A percentile compares a stretch with the other conserved stretches of the same genome.
phyloP scores from a whole-genome alignment of 169 alveolate genomes.

The Prorocentrum cordatum region DNA sequence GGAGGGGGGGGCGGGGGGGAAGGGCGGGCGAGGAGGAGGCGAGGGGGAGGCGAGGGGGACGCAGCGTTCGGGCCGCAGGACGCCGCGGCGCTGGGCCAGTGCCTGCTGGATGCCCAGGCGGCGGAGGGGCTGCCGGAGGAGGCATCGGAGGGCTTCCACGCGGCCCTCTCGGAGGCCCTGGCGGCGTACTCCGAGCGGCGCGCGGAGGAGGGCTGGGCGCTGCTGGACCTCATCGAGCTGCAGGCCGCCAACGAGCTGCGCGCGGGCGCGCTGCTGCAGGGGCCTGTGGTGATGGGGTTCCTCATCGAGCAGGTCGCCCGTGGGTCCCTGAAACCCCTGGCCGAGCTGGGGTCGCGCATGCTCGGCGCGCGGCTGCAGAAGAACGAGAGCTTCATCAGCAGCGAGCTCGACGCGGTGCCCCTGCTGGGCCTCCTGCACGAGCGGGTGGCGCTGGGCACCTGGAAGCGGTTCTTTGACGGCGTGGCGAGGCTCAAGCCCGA shows the following conservation, averaged over 20 bases:
- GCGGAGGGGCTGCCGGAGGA: no score
- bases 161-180: no score
- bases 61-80: no score
- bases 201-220: conserved; percentile 47
- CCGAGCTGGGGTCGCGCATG: conserved; percentile 16
- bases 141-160: no score
- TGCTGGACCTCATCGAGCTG: conserved; percentile 54
- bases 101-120: conserved; percentile 2
- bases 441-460: no score
- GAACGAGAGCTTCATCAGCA: no score
- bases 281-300: conserved; percentile 48
- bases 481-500: conserved; percentile 34
- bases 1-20: no score
- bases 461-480: no score
- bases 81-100: conserved; percentile 31
- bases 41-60: no score
- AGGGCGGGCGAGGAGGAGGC: no score
- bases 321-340: conserved; percentile 32
- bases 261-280: conserved; percentile 44
- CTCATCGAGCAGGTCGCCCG: conserved; percentile 57
- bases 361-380: conserved; percentile 16
- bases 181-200: conserved; percentile 49
- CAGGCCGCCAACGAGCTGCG: conserved; percentile 34
- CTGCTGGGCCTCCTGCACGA: no score
- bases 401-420: no score